Percentiles rank a stretch among this genome's conserved stretches.
These are phyloP conservation scores for Lactarius hatsudake DNA, from an alignment of 768 basidiomycete species.

Conservation along the genomic window DNA sequence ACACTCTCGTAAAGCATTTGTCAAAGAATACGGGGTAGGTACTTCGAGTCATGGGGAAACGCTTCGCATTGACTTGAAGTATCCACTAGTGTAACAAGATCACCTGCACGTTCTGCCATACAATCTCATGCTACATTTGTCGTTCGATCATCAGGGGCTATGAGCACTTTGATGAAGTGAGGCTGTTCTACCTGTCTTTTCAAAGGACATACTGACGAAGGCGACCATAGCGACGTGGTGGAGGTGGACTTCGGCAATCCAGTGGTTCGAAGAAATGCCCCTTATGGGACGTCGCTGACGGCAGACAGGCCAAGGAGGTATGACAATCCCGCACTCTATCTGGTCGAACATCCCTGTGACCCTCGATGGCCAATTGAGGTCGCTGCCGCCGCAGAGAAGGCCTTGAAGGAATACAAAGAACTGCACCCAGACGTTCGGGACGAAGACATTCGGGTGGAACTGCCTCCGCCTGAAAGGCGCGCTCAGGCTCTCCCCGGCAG, in stretches of 20 bases:
- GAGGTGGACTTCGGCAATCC: constrained; percentile 4
- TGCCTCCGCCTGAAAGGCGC: constrained; percentile 37
- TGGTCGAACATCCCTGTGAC: background rate
- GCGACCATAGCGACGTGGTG: constrained; percentile 13
- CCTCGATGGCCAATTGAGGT: constrained; percentile 45
- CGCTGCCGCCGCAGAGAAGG: constrained; percentile 60
- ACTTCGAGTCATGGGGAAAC: background rate
- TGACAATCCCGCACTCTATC: constrained; percentile 14
- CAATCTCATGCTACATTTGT: constrained; percentile 84
- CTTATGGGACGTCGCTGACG: constrained; percentile 67
- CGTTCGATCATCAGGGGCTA: constrained; percentile 69
- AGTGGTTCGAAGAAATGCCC: constrained; percentile 46
- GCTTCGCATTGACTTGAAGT: constrained; percentile 8
- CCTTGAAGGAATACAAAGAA: constrained; percentile 57
- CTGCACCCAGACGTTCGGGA: constrained; percentile 63
- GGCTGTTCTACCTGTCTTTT: background rate
- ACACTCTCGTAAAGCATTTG: constrained; percentile 52
- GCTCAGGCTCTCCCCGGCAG: background rate
- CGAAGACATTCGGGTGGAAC: constrained; percentile 59
- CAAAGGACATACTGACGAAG: background rate
- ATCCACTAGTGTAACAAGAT: constrained; percentile 84
- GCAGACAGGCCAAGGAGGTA: constrained; percentile 66
- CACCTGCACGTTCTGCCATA: constrained; percentile 67
- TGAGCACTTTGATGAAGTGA: constrained; percentile 60
- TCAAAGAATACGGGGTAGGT: constrained; percentile 76